Percentiles rank a stretch among this genome's conserved stretches.
Evolutionary conservation across 768 basidiomycete species (phyloP).

Genomic region (Lentinula sp.): DNA sequence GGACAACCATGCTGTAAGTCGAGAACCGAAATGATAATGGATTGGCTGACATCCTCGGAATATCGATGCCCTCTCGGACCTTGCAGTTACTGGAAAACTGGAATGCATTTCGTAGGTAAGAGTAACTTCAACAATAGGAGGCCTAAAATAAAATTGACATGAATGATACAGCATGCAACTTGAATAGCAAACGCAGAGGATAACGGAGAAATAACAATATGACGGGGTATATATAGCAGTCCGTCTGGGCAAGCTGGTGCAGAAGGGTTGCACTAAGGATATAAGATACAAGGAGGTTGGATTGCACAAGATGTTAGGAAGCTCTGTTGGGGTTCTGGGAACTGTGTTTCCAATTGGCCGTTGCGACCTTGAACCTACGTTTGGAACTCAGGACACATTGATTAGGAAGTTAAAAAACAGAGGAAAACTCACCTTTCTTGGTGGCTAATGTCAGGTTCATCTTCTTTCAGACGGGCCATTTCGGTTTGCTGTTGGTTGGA

Average conservation of each 20-base stretch:
- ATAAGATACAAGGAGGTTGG: neutral
- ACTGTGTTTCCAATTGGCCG: constrained; percentile 72
- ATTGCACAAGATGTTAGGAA: constrained; percentile 13
- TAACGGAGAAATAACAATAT: constrained; percentile 1
- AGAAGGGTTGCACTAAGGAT: neutral
- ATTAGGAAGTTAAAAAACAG: neutral
- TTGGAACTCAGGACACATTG: neutral
- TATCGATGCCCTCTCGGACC: neutral
- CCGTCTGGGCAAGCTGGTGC: neutral
- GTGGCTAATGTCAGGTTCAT: constrained; percentile 66
- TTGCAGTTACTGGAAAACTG: neutral
- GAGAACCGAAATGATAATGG: neutral
- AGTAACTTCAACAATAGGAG: neutral
- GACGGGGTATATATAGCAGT: neutral
- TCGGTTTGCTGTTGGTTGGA: constrained; percentile 54
- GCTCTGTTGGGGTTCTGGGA: constrained; percentile 57
- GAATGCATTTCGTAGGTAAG: neutral
- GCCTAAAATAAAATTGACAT: constrained; percentile 2
- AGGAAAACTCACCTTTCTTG: constrained; percentile 55
- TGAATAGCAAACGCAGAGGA: neutral
- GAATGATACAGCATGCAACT: constrained; percentile 3
- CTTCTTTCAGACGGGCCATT: constrained; percentile 73
- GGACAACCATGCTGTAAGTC: neutral
- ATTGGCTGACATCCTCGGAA: neutral
- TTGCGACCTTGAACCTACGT: constrained; percentile 64